Evolutionary conservation across 2,329 filamentous ascomycete genomes (phyloP), one percentile per base, ranked within the genome.

Genomic region (Sclerotinia glacialis): DNA sequence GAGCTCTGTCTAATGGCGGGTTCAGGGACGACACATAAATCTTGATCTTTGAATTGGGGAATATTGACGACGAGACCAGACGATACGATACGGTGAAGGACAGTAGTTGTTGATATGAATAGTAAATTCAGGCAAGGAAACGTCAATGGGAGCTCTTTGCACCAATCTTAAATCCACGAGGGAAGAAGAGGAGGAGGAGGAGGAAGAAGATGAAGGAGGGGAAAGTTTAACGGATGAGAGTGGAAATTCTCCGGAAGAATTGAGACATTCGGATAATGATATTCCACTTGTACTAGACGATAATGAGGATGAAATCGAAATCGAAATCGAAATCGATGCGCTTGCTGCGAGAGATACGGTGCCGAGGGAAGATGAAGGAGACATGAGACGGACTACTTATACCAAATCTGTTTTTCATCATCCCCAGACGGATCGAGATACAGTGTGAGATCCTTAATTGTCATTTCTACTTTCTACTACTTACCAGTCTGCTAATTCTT

Each of bases 391-490:
- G 28, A 23, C 61, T 40, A 49, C 67, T 5, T 62, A 50, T 54
- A 54, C 56, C 11, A 65, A 66, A 42, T 67, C 68, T 21, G 52
- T 69, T 23, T 69, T 61, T 46, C 67, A 64, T 34, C 34, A 44
- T 34, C 47, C 40, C 7, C 67, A 66, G n/a, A 60, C 44, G 1
- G 68, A 70, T 53, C 28, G 56, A 16, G 67, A 70, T 63, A 69
- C 68, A 21, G 6, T 69, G 68, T 70, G 66, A 64, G 55, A 18
- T 42, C 12, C 31, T 26, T 7, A 9, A 12, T 11, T 28, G 37
- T 6, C 12, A 31, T 31, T 28, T 54, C 18, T 34, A 18, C 16
- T 49, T 47, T 16, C 9, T 40, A 40, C 14, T 31, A 6, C 26
- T 23, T 9, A 7, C 8, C 14, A 3, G 28, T 42, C 7, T 37